Base-by-base conservation (phyloP, 2,329 filamentous ascomycete genomes). In the Exophiala sideris region DNA sequence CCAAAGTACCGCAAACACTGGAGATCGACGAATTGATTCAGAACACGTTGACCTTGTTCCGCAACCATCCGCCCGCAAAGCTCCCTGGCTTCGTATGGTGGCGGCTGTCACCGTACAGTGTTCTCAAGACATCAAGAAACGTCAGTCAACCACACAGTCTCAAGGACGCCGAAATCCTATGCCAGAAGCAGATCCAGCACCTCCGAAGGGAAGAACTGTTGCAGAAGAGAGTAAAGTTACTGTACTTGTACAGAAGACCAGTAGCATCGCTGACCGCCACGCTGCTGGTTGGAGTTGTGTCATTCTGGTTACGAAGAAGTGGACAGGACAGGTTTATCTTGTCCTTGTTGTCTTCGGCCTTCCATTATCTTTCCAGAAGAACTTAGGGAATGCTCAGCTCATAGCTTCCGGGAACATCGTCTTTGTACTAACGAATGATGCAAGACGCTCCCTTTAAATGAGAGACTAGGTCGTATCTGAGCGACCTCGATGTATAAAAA, bases 1-100 rank as follows among this genome's bases (percentile, higher is more conserved):
- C 89, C 39, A 96, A 94, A 70, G 79, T 99, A 5, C 94, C 94
- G 0, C 80, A 84, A 48, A 85, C 86, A 14, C 82, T 96, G 53
- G 82, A 95, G 66, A 75, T 99, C 20, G 92, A 99, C 62, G 76
- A 75, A 6, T 79, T 96, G 48, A 87, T 99, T 58, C 68, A 76
- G 14, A 77, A 79, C 47, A 84, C 92, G 0, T 77, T 83, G 2
- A 67, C 68, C 24, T 78, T 97, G 1, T 87, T 87, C 68, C 70
- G 78, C 5, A 66, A 71, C 2, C 75, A 88, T 62, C 92, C 91
- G 1, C 94, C 92, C 0, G 82, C 89, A 62, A 77, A 75, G 1
- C 75, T 99, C 5, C 80, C 77, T 6, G 72, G 71, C 48, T 72
- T 78, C 34, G 78, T 81, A 5, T 97, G 91, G 91, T 76, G 77